phyloP scores from a whole-genome alignment of 805 yeast species.

The Candida succiphila region DNA sequence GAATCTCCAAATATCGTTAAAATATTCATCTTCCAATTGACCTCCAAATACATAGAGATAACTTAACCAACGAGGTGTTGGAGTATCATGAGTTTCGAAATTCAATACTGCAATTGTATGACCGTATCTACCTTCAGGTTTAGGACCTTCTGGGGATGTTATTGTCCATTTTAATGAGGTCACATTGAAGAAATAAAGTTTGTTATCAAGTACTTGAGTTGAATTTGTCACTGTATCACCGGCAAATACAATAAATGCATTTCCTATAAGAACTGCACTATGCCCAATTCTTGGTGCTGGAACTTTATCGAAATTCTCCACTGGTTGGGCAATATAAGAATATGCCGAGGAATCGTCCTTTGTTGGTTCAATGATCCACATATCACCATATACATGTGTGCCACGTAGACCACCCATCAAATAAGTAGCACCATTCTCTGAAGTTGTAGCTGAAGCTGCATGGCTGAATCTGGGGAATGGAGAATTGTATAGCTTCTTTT shows the following conservation, averaged over 20 bases:
- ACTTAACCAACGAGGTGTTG: constrained; percentile 29
- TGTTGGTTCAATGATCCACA: constrained; percentile 73
- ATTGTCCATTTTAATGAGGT: constrained; percentile 71
- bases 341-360: constrained; percentile 18
- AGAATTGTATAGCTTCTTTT: constrained; percentile 53
- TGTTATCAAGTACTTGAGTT: constrained; percentile 76
- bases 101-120: constrained; percentile 78
- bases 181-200: constrained; percentile 77
- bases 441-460: constrained; percentile 66
- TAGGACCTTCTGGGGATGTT: constrained; percentile 61
- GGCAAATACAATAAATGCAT: constrained; percentile 90
- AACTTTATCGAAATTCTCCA: constrained; percentile 65
- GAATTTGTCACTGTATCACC: constrained; percentile 89
- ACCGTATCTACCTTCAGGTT: constrained; percentile 92
- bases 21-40: constrained; percentile 71
- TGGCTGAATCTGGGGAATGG: constrained; percentile 96
- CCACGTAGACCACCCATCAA: constrained; percentile 95
- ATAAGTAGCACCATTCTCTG: constrained; percentile 73
- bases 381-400: constrained; percentile 86
- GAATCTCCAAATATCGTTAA: constrained; percentile 77
- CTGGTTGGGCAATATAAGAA: constrained; percentile 35
- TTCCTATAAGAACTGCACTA: constrained; percentile 83
- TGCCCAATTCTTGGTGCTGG: constrained; percentile 98
- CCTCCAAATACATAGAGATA: constrained; percentile 87
- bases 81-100: constrained; percentile 32